A percentile compares a stretch with the other conserved stretches of the same genome.
Conservation (phyloP, 163 green algal species). For the Coccomyxa subellipsoidea region DNA sequence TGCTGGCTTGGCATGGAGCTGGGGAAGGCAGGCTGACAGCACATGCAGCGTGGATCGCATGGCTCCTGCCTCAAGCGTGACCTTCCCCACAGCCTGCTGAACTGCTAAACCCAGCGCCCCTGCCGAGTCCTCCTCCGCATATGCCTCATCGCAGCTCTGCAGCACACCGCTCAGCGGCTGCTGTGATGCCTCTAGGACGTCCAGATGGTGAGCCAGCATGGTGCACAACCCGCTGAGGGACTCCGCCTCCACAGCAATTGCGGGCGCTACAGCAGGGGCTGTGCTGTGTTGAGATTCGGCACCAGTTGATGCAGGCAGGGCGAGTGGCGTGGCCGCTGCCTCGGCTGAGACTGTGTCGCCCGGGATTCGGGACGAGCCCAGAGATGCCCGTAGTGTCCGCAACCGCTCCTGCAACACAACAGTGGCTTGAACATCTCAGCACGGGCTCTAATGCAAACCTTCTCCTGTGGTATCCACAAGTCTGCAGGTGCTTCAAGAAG, state of each 20-base stretch:
- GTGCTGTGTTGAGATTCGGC: not conserved
- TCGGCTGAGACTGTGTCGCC: not conserved
- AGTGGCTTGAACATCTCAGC: not conserved
- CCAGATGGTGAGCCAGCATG: conserved; percentile 22
- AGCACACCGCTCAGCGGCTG: not conserved
- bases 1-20: not conserved
- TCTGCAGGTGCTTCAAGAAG: too few relatives aligned
- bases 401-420: conserved; percentile 14
- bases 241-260: not conserved
- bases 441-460: not conserved
- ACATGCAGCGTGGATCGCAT: conserved; percentile 13
- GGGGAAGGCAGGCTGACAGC: not conserved
- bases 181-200: conserved; percentile 15
- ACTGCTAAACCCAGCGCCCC: not conserved
- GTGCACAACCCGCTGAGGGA: conserved; percentile 19
- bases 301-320: not conserved
- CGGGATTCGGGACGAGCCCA: conserved; percentile 10
- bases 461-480: too few relatives aligned
- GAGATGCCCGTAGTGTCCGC: conserved; percentile 14
- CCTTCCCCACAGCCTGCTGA: not conserved
- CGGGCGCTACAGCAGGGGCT: not conserved
- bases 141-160: not conserved
- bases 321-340: not conserved
- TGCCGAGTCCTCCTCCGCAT: not conserved
- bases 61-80: not conserved